These are phyloP conservation scores for Alternaria viburni DNA, from an alignment of 2,329 filamentous ascomycete genomes.

Conservation along the genomic window DNA sequence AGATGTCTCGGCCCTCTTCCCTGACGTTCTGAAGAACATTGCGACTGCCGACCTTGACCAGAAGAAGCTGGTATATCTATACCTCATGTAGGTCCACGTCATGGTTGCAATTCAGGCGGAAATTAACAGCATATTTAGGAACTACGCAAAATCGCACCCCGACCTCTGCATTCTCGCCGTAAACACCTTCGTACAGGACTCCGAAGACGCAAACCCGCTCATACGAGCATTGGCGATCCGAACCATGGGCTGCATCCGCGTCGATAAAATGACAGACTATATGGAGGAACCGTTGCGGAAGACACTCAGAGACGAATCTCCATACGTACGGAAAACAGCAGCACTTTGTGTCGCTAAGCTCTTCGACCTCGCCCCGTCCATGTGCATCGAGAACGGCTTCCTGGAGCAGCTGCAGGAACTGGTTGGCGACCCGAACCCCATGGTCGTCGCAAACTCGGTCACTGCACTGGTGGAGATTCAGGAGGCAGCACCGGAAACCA, in stretches of 20 bases:
- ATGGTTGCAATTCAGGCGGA: not conserved
- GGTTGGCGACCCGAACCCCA: conserved; percentile 96
- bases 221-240: conserved; percentile 93
- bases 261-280: conserved; percentile 99
- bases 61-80: conserved; percentile 99
- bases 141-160: conserved; percentile 98
- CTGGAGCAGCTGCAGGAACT: conserved; percentile 91
- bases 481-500: conserved; percentile 89
- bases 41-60: conserved; percentile 93
- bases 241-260: conserved; percentile 97
- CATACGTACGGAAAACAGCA: conserved; percentile 97
- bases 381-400: conserved; percentile 98
- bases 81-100: conserved; percentile 74
- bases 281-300: conserved; percentile 98
- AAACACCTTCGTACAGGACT: conserved; percentile 99
- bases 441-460: conserved; percentile 98
- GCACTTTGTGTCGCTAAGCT: conserved; percentile 98
- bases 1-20: conserved; percentile 95
- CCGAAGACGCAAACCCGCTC: conserved; percentile 96
- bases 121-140: conserved; percentile 64
- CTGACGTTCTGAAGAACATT: conserved; percentile 98
- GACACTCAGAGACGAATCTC: conserved; percentile 94
- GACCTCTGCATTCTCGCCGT: conserved; percentile 98
- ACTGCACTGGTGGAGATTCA: conserved; percentile 90
- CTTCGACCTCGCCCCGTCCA: conserved; percentile 88